Conservation (phyloP, 2,329 filamentous ascomycete species). For the Ophiognomonia clavigignenti-juglandacearum region DNA sequence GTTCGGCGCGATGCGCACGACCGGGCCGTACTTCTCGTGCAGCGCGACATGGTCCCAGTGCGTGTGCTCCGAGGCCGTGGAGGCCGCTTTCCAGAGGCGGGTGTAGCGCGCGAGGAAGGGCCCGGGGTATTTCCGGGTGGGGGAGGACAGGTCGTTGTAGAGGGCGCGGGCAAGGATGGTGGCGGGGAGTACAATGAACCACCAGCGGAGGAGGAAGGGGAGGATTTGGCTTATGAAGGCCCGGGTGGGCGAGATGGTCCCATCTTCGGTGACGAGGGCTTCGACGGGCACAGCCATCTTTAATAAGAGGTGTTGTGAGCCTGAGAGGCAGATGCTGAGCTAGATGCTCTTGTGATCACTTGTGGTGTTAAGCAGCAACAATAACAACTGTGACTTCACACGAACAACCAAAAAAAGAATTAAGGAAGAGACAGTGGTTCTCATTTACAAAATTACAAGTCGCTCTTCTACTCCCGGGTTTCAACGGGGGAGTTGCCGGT, state of each 20-base stretch:
- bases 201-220: slow-evolving; percentile 23
- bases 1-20: slow-evolving; percentile 45
- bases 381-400: no score
- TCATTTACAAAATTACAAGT: no score
- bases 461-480: no score
- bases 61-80: slow-evolving; percentile 32
- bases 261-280: slow-evolving; percentile 21
- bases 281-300: slow-evolving; percentile 22
- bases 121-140: slow-evolving; percentile 30
- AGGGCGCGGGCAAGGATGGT: slow-evolving; percentile 23
- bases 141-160: slow-evolving; percentile 29
- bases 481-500: no score
- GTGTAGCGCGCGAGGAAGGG: slow-evolving; percentile 28
- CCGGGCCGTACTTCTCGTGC: slow-evolving; percentile 39
- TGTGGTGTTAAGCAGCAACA: background rate
- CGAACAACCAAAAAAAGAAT: no score
- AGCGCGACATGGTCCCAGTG: slow-evolving; percentile 39
- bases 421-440: no score
- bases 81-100: slow-evolving; percentile 38
- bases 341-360: background rate
- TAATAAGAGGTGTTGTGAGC: background rate
- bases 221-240: slow-evolving; percentile 19
- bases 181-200: slow-evolving; percentile 23
- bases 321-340: slow-evolving; percentile 4
- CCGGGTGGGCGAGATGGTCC: slow-evolving; percentile 20